Conservation (phyloP, 805 yeast species). For the Candida pini region DNA sequence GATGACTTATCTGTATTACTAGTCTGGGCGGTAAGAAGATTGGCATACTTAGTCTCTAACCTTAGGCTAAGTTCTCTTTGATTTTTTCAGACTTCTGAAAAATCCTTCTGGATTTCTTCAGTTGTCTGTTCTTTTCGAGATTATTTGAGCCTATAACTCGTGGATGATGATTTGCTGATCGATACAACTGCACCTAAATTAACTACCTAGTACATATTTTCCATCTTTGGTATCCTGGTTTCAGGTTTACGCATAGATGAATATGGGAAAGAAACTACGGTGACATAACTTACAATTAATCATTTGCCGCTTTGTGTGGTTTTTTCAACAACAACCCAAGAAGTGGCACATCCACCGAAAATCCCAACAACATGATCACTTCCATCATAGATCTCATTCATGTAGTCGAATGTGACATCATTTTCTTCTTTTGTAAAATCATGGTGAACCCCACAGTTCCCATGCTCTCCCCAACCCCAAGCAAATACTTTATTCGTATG, state of each 20-base stretch:
- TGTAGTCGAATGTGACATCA: slow-evolving; percentile 32
- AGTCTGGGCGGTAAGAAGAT: slow-evolving; percentile 19
- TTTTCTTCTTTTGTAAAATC: slow-evolving; percentile 7
- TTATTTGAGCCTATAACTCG: neutral
- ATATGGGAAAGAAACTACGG: slow-evolving; percentile 74
- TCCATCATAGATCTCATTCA: slow-evolving; percentile 29
- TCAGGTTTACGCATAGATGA: slow-evolving; percentile 46
- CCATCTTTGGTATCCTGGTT: slow-evolving; percentile 49
- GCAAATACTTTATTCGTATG: slow-evolving; percentile 39
- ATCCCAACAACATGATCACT: slow-evolving; percentile 27
- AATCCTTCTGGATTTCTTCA: neutral
- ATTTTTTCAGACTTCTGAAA: no score
- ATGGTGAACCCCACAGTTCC: slow-evolving; percentile 67
- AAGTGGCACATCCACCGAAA: slow-evolving; percentile 64
- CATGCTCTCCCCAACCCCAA: slow-evolving; percentile 99
- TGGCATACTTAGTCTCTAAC: slow-evolving; percentile 1
- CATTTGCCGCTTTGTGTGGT: neutral
- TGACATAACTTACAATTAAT: slow-evolving; percentile 39
- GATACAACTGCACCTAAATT: slow-evolving; percentile 62
- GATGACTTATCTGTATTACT: neutral
- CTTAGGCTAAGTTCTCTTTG: no score
- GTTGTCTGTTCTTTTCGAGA: neutral
- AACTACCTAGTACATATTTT: slow-evolving; percentile 74
- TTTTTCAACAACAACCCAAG: slow-evolving; percentile 41
- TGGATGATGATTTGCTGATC: slow-evolving; percentile 14